Base-by-base conservation (phyloP, 805 yeast genomes). In the Kazachstania bromeliacearum region DNA sequence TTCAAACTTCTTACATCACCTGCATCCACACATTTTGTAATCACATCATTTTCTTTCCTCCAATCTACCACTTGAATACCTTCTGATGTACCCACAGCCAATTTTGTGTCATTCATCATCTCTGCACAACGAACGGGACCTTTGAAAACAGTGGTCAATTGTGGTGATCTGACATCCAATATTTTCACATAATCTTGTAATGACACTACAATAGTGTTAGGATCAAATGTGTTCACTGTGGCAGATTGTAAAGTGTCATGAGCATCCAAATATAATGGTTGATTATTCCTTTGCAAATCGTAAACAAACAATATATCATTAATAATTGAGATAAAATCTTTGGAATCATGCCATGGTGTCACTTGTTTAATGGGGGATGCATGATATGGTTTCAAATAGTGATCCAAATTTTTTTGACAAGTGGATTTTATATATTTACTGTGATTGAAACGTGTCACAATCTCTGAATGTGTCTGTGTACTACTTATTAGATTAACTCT, bases 401-500 rank as follows among this genome's bases (percentile, higher is more conserved):
- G 25, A 22, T 8, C 25, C n/a, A n/a, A n/a, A n/a, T n/a, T n/a
- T n/a, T n/a, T n/a, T n/a, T 4, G 19, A 18, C 7, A 9, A 9
- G 31, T 22, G 14, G 31, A 19, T 15, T 27, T 56, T 37, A 83
- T 55, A 51, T 79, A 87, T 46, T 77, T 78, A 34, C 70, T 63
- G 60, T 87, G 96, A 57, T 84, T 84, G 63, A 79, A 87, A 26
- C 94, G 64, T 53, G 77, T 81, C 42, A 80, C 62, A 15, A 87
- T 79, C 53, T 77, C 85, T 0, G 96, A 95, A 37, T 70, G 64
- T 17, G 68, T 68, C 4, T 60, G 63, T 7, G 63, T 51, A 7
- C 85, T 66, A 13, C 79, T 64, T 3, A 84, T 73, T 40, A 87
- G 55, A 56, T 88, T 84, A 0, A 77, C 84, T 37, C 71, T 62